These are phyloP conservation scores for Pseudopithomyces maydicus DNA, from an alignment of 2,329 filamentous ascomycete species.

Conservation along the genomic window DNA sequence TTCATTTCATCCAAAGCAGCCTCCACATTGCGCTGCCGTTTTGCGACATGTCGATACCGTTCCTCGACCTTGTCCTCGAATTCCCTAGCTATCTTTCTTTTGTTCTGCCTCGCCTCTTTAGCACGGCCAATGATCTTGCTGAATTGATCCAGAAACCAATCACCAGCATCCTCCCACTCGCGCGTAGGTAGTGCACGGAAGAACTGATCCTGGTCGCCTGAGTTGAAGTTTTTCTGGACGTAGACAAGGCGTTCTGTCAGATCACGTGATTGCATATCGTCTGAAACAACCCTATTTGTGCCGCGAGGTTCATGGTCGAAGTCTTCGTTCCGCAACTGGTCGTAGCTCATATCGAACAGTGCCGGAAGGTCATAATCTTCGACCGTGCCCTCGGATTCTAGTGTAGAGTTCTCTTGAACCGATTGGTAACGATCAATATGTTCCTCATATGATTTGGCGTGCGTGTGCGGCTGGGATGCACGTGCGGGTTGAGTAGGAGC, in stretches of 20 bases:
- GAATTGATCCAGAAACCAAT: slow-evolving; percentile 64
- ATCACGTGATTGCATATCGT: slow-evolving; percentile 31
- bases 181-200: slow-evolving; percentile 57
- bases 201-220: slow-evolving; percentile 53
- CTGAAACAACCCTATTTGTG: slow-evolving; percentile 16
- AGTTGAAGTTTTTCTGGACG: slow-evolving; percentile 28
- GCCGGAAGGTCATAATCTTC: slow-evolving; percentile 54
- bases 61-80: slow-evolving; percentile 62
- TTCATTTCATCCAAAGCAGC: slow-evolving; percentile 60
- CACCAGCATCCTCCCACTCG: slow-evolving; percentile 67
- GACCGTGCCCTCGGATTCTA: slow-evolving; percentile 14
- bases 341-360: slow-evolving; percentile 53
- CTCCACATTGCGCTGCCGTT: slow-evolving; percentile 55
- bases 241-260: slow-evolving; percentile 35
- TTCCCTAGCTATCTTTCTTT: slow-evolving; percentile 56
- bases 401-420: slow-evolving; percentile 10
- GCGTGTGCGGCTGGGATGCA: neutral
- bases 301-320: slow-evolving; percentile 51
- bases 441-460: slow-evolving; percentile 7
- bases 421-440: slow-evolving; percentile 12
- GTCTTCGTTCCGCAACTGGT: slow-evolving; percentile 54
- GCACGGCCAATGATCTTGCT: slow-evolving; percentile 56
- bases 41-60: slow-evolving; percentile 57
- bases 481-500: neutral
- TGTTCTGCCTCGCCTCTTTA: slow-evolving; percentile 58